Evolutionary conservation across 805 yeast genomes (phyloP).

Genomic region (Komagataella pseudopastoris): DNA sequence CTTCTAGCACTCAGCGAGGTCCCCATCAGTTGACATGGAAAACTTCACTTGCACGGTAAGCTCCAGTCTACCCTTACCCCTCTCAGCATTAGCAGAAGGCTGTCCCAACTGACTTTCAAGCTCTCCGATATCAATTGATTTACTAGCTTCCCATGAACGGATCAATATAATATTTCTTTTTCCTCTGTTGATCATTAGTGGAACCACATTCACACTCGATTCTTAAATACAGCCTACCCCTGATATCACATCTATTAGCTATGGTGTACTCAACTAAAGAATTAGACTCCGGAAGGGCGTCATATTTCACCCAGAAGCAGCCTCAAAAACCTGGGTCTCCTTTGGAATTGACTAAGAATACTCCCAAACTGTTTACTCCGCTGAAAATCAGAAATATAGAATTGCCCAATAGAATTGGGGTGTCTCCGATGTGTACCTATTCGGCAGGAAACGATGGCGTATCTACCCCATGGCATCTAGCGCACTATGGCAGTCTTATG

Average conservation of each 20-base stretch:
- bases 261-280: not conserved
- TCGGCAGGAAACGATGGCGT: constrained; percentile 23
- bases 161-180: not conserved
- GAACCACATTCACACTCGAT: not conserved
- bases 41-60: too few species aligned
- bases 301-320: not conserved
- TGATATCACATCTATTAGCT: not conserved
- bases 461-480: constrained; percentile 31
- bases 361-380: constrained; percentile 17
- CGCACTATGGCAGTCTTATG: constrained; percentile 31
- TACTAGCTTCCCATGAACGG: too few species aligned
- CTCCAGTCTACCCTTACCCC: not conserved
- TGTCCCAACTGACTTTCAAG: not conserved
- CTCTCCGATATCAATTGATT: not conserved
- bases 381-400: constrained; percentile 11
- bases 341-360: not conserved
- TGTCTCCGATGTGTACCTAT: constrained; percentile 33
- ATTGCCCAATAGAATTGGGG: constrained; percentile 19
- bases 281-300: not conserved
- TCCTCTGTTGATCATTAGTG: not conserved
- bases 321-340: not conserved
- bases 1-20: not conserved
- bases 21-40: too few species aligned
- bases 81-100: not conserved
- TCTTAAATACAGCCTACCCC: not conserved